Conservation (phyloP, 2,329 filamentous ascomycete genomes). For the Hymenoscyphus infarciens region DNA sequence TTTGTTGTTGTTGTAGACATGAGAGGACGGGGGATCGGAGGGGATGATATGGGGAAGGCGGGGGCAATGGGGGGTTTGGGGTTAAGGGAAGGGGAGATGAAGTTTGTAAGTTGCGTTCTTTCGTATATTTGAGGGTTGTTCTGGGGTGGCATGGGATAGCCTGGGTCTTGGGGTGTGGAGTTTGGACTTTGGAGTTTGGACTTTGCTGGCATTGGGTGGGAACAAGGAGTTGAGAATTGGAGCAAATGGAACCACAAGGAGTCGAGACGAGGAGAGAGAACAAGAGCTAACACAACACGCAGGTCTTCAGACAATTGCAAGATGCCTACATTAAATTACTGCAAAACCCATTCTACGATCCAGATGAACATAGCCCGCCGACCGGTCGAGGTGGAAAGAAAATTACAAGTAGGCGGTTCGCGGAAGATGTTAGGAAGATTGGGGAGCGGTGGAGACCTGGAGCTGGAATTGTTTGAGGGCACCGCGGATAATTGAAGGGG, state of each 20-base stretch:
- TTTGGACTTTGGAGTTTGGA: background rate
- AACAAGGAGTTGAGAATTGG: background rate
- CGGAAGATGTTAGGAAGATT: constrained; percentile 78
- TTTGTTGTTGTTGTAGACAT: constrained; percentile 90
- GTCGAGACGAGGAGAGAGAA: background rate
- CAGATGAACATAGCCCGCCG: constrained; percentile 72
- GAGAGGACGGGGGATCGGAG: constrained; percentile 56
- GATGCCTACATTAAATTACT: constrained; percentile 84
- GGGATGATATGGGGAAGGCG: constrained; percentile 33
- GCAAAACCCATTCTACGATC: constrained; percentile 92
- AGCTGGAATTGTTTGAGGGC: constrained; percentile 39
- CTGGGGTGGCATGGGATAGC: background rate
- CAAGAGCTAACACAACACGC: background rate
- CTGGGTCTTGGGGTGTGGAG: too few relatives aligned
- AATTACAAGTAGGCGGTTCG: constrained; percentile 79
- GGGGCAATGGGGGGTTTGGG: constrained; percentile 48
- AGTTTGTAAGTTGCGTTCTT: constrained; percentile 55
- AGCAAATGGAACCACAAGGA: background rate
- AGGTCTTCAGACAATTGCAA: constrained; percentile 88
- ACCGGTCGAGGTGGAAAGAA: constrained; percentile 55
- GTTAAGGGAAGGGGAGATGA: constrained; percentile 80
- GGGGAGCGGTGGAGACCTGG: constrained; percentile 82
- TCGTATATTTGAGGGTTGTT: background rate
- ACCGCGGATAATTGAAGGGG: background rate
- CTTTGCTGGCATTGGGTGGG: background rate